Base-by-base conservation (phyloP, 306 rosid species). In the Acacia confusa region DNA sequence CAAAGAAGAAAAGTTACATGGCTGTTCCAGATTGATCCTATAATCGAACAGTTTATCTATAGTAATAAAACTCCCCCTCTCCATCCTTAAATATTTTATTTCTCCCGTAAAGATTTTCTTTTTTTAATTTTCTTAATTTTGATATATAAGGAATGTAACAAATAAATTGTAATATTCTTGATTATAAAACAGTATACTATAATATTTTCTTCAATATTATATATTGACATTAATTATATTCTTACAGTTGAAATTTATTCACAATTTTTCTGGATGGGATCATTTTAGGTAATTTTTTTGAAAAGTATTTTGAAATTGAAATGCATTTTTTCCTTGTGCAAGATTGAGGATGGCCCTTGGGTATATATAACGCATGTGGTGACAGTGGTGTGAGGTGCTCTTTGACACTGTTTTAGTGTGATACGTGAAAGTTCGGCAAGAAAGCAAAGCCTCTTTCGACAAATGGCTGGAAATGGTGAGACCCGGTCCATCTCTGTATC, bases 401-500 rank as follows among this genome's bases (percentile, higher is more conserved):
- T 44, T 43, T 24, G 36, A 24, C 13, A 24, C 75, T 24, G 55
- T 6, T 47, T 45, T 13, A 1, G 16, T 4, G 57, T 70, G 75
- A 11, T 9, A 43, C 75, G 57, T 70, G 38, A 70, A 25, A 41
- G 53, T 10, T 67, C 50, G 3, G 13, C 52, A 12, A 40, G 53
- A 22, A 69, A 69, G 32, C 32, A 40, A 15, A 70, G 53, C 55
- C 57, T 44, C 38, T 43, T 25, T 43, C 75, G 1, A 43, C 0
- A 24, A 70, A 70, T 70, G 75, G 75, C 75, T 70, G 75, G 25
- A n/a, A 69, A 24, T 44, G 57, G 75, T 70, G 16, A 22, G 75
- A 14, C 36, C 38, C 36, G 22, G 43, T 24, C 38, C 17, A 2
- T 43, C 36, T 70, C 8, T 43, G n/a, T 41, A 44, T 24, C 57